A percentile compares a stretch with the other conserved stretches of the same genome.
Evolutionary conservation across 2,329 filamentous ascomycete species (phyloP).

Genomic region (Phoma herbarum): DNA sequence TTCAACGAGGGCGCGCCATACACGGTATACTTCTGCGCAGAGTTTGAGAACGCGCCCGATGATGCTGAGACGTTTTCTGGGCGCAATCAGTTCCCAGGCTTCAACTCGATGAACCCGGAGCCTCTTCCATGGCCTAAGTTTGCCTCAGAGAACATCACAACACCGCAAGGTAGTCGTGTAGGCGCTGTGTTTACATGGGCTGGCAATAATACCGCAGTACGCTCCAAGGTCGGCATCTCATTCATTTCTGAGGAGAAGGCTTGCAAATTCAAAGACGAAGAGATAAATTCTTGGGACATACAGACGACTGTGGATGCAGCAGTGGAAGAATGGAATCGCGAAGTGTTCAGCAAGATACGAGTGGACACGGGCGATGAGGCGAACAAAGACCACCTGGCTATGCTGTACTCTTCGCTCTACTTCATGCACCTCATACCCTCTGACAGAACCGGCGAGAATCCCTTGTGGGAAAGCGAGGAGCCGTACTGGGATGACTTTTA

Average conservation of each 20-base stretch:
- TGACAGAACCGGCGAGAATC: slow-evolving; percentile 76
- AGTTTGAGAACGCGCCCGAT: slow-evolving; percentile 36
- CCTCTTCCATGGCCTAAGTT: slow-evolving; percentile 16
- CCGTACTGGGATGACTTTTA: slow-evolving; percentile 77
- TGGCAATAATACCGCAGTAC: slow-evolving; percentile 46
- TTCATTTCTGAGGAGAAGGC: slow-evolving; percentile 60
- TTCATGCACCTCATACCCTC: slow-evolving; percentile 74
- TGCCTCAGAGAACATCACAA: slow-evolving; percentile 50
- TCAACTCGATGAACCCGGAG: slow-evolving; percentile 21
- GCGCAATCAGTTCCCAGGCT: slow-evolving; percentile 37
- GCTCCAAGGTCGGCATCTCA: slow-evolving; percentile 60
- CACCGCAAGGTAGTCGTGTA: slow-evolving; percentile 33
- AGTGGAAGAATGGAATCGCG: slow-evolving; percentile 54
- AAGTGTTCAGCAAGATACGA: slow-evolving; percentile 66
- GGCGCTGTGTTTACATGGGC: slow-evolving; percentile 61
- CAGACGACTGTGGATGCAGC: slow-evolving; percentile 51
- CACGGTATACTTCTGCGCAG: slow-evolving; percentile 41
- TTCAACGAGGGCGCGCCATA: slow-evolving; percentile 46
- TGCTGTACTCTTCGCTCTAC: slow-evolving; percentile 74
- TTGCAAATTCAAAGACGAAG: slow-evolving; percentile 55
- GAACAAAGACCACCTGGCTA: slow-evolving; percentile 60
- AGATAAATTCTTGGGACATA: slow-evolving; percentile 55
- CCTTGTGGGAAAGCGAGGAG: slow-evolving; percentile 69
- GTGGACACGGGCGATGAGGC: slow-evolving; percentile 63
- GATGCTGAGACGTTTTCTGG: slow-evolving; percentile 60